A percentile compares a stretch with the other conserved stretches of the same genome.
Evolutionary conservation across 139 green algal species (phyloP).

Genomic region (Chlorella sp.): DNA sequence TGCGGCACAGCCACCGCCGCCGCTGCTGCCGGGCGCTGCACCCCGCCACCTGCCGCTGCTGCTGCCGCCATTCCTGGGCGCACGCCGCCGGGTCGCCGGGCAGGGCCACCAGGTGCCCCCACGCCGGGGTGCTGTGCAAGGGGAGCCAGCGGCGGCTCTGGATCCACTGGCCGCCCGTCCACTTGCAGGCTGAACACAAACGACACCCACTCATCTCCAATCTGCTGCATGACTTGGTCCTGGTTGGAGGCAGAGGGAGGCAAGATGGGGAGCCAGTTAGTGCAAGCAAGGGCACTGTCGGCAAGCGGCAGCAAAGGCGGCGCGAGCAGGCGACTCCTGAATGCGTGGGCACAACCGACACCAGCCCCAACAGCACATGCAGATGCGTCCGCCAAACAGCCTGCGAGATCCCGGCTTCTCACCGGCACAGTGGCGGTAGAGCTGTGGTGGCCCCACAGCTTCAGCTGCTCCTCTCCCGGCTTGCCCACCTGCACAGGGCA

Average conservation of each 20-base stretch:
- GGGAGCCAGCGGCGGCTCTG: constrained; percentile 36
- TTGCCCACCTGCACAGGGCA: constrained; percentile 74
- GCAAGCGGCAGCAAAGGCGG: too few relatives aligned
- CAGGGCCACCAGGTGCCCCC: not conserved
- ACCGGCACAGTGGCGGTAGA: constrained; percentile 70
- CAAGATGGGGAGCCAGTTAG: too few relatives aligned
- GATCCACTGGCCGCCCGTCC: constrained; percentile 53
- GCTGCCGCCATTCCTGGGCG: not conserved
- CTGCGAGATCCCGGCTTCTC: too few relatives aligned
- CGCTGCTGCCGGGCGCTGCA: not conserved
- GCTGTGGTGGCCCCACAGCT: constrained; percentile 91
- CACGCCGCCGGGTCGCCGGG: not conserved
- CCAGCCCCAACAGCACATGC: too few relatives aligned
- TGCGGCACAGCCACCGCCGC: not conserved
- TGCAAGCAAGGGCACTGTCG: constrained; percentile 53
- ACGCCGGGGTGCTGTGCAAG: not conserved
- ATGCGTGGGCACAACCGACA: too few relatives aligned
- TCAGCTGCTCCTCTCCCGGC: constrained; percentile 93
- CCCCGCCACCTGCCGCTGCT: not conserved
- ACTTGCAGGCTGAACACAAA: constrained; percentile 92
- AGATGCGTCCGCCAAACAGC: too few relatives aligned
- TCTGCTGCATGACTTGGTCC: constrained; percentile 48
- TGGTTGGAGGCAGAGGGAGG: not conserved
- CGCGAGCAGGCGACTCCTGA: too few relatives aligned
- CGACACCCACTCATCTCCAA: constrained; percentile 67